A percentile compares a stretch with the other conserved stretches of the same genome.
Conservation (phyloP, 1,284 basidiomycete species). For the Pseudomicrostroma phylloplanum region DNA sequence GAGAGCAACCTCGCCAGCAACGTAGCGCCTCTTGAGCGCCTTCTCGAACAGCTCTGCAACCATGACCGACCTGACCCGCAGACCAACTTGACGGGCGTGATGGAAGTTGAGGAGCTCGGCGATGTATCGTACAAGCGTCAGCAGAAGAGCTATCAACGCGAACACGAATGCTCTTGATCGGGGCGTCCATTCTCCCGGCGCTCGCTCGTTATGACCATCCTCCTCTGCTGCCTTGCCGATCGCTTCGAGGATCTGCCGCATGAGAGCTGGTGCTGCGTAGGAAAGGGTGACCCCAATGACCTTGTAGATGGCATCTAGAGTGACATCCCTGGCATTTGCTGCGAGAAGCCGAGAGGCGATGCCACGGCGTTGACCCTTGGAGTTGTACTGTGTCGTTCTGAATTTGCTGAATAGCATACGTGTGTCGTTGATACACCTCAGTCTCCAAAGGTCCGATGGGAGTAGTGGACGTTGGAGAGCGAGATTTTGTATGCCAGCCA, state of each 20-base stretch:
- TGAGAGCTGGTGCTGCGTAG: conserved; percentile 31
- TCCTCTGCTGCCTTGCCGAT: conserved; percentile 15
- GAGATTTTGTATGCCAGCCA: conserved; percentile 31
- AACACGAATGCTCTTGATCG: conserved; percentile 29
- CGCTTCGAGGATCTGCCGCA: conserved; percentile 28
- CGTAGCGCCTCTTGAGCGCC: conserved; percentile 40
- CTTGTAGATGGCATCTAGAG: conserved; percentile 32
- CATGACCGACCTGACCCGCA: conserved; percentile 40
- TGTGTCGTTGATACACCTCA: conserved; percentile 32
- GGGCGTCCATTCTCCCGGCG: conserved; percentile 22
- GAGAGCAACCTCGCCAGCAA: conserved; percentile 16
- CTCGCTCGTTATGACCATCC: not conserved
- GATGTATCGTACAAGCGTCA: conserved; percentile 29
- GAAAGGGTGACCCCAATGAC: conserved; percentile 31
- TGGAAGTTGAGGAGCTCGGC: conserved; percentile 43
- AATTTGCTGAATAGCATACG: conserved; percentile 25
- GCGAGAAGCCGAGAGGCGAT: conserved; percentile 23
- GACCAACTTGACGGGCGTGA: conserved; percentile 45
- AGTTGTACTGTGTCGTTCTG: not conserved
- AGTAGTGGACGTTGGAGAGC: conserved; percentile 23
- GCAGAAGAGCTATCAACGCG: conserved; percentile 24
- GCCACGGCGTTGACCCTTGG: not conserved
- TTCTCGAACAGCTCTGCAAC: conserved; percentile 46
- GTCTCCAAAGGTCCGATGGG: conserved; percentile 34
- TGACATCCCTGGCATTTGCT: conserved; percentile 35